Percentiles rank a stretch among this genome's conserved stretches.
Evolutionary conservation across 306 rosid genomes (phyloP).

Genomic region (Begonia loranthoides): DNA sequence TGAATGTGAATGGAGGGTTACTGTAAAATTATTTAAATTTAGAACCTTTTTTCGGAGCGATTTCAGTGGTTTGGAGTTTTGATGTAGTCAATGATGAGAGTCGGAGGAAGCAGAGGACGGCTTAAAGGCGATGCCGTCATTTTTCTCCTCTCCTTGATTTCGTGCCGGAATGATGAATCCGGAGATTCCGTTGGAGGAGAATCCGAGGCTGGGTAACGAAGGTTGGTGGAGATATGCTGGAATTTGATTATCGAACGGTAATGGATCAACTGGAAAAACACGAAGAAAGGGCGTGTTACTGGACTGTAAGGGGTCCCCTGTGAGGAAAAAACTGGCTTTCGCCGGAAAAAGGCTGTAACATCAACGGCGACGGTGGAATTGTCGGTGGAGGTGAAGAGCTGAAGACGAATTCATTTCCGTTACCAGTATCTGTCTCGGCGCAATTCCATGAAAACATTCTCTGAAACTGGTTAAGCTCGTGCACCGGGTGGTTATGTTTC

Average conservation of each 20-base stretch:
- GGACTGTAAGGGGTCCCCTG: constrained; percentile 99
- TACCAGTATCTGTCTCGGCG: constrained; percentile 19
- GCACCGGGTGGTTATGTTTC: constrained; percentile 29
- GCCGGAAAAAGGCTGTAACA: constrained; percentile 27
- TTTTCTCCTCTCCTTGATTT: constrained; percentile 73
- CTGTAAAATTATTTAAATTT: not conserved
- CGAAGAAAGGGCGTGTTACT: constrained; percentile 70
- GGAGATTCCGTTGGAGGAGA: constrained; percentile 44
- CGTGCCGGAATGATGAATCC: constrained; percentile 73
- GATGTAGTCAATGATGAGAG: constrained; percentile 66
- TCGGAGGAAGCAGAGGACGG: constrained; percentile 92
- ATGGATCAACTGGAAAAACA: constrained; percentile 62
- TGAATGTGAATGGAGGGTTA: too few relatives aligned
- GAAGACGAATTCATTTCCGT: constrained; percentile 33
- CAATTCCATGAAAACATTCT: constrained; percentile 45
- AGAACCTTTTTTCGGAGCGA: constrained; percentile 9
- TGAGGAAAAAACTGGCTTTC: constrained; percentile 58
- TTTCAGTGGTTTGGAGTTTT: constrained; percentile 3
- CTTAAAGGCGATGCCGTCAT: constrained; percentile 61
- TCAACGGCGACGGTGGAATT: constrained; percentile 14
- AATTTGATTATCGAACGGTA: constrained; percentile 21
- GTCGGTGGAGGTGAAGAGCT: constrained; percentile 23
- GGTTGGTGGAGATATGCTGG: constrained; percentile 17
- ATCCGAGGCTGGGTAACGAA: constrained; percentile 40
- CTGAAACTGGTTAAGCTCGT: constrained; percentile 33